A percentile compares a stretch with the other conserved stretches of the same genome.
Conservation (phyloP, 1,284 basidiomycete species). For the Pseudozyma sp. region DNA sequence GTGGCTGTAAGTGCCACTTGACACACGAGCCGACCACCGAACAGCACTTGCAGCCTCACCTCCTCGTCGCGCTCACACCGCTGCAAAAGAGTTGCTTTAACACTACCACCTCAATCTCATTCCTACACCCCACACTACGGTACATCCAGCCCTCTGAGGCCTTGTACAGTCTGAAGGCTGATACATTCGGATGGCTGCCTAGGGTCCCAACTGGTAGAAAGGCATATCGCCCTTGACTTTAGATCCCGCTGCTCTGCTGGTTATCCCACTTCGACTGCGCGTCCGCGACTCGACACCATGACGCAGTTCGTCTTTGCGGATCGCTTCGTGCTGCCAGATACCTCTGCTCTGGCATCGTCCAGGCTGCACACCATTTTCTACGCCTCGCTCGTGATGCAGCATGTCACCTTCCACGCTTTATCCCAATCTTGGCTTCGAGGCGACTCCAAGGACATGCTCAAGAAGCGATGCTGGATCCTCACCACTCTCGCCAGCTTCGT, state of each 20-base stretch:
- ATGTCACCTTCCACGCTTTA: slow-evolving; percentile 58
- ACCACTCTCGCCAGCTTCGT: slow-evolving; percentile 63
- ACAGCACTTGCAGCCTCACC: no score
- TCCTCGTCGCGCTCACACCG: no score
- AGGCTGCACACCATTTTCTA: slow-evolving; percentile 47
- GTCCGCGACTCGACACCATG: slow-evolving; percentile 15
- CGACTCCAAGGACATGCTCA: slow-evolving; percentile 53
- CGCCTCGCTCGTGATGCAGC: slow-evolving; percentile 57
- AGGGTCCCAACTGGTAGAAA: neutral
- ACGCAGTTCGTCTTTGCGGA: slow-evolving; percentile 46
- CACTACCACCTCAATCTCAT: slow-evolving; percentile 2
- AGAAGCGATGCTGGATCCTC: slow-evolving; percentile 67
- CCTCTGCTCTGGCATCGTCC: slow-evolving; percentile 26
- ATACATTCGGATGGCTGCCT: slow-evolving; percentile 1
- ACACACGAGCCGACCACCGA: no score
- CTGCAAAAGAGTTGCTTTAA: neutral
- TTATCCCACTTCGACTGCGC: neutral
- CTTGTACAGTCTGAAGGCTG: no score
- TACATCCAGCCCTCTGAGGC: neutral
- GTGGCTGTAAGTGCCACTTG: no score
- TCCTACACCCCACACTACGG: neutral
- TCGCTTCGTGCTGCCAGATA: slow-evolving; percentile 36
- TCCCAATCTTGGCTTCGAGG: slow-evolving; percentile 52
- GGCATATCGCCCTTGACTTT: neutral
- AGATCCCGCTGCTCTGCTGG: neutral